These are phyloP conservation scores for Thelonectria discophora DNA, from an alignment of 2,329 filamentous ascomycete genomes.

Conservation along the genomic window DNA sequence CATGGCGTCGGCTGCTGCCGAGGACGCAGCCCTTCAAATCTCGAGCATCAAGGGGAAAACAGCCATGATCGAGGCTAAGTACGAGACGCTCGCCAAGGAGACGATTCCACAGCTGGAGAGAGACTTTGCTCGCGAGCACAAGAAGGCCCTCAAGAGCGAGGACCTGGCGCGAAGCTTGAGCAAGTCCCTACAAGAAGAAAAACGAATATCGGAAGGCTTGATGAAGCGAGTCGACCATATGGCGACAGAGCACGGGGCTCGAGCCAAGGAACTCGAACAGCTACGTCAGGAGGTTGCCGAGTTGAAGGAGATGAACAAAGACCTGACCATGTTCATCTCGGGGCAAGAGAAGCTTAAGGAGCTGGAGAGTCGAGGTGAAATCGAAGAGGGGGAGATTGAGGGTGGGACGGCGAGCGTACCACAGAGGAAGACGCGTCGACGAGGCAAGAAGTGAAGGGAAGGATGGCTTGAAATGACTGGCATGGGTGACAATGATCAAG, in stretches of 20 bases:
- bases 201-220: slow-evolving; percentile 81
- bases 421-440: slow-evolving; percentile 65
- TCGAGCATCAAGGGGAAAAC: slow-evolving; percentile 61
- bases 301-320: slow-evolving; percentile 84
- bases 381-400: slow-evolving; percentile 75
- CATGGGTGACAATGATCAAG: not conserved
- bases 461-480: not conserved
- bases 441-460: slow-evolving; percentile 51
- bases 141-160: slow-evolving; percentile 75
- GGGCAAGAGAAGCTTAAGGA: slow-evolving; percentile 82
- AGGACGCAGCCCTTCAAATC: slow-evolving; percentile 64
- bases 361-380: slow-evolving; percentile 67
- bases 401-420: slow-evolving; percentile 76
- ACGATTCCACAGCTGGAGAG: slow-evolving; percentile 75
- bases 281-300: slow-evolving; percentile 73
- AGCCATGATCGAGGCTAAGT: slow-evolving; percentile 56
- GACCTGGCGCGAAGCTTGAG: slow-evolving; percentile 79
- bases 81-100: slow-evolving; percentile 59
- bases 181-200: slow-evolving; percentile 85
- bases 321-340: slow-evolving; percentile 87
- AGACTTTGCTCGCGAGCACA: slow-evolving; percentile 73
- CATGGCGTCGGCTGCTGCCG: slow-evolving; percentile 73
- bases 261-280: slow-evolving; percentile 65
- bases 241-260: slow-evolving; percentile 66
- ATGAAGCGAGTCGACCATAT: slow-evolving; percentile 83